Evolutionary conservation across 305 asterid species (phyloP).

Genomic region (Withania somnifera): DNA sequence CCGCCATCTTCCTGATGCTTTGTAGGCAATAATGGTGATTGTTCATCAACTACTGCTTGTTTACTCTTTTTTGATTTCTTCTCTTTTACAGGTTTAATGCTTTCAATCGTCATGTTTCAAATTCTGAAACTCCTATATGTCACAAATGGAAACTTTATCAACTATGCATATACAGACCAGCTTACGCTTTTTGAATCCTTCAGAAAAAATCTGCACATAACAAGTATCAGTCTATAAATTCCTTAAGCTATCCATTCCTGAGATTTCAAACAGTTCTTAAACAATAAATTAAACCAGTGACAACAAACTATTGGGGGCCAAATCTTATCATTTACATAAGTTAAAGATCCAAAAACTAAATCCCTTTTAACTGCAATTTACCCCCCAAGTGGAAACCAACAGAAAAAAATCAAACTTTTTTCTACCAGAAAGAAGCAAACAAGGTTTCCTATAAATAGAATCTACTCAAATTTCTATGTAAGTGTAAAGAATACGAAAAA

Average conservation of each 20-base stretch:
- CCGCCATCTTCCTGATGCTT: slow-evolving; percentile 41
- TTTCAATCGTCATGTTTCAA: slow-evolving; percentile 45
- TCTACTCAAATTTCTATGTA: background rate
- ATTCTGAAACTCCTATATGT: background rate
- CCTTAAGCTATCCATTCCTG: background rate
- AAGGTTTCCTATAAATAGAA: background rate
- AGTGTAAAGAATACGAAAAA: background rate
- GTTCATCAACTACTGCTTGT: slow-evolving; percentile 34
- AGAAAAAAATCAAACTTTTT: background rate
- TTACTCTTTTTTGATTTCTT: slow-evolving; percentile 45
- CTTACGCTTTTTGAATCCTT: background rate
- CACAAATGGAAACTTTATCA: background rate
- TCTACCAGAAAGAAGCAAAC: background rate
- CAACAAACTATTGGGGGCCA: background rate
- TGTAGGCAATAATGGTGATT: slow-evolving; percentile 58
- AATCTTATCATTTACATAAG: background rate
- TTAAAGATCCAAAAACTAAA: background rate
- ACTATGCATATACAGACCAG: background rate
- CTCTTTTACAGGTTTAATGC: slow-evolving; percentile 21
- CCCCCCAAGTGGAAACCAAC: background rate
- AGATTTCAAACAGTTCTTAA: background rate
- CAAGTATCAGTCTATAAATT: background rate
- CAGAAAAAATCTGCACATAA: background rate
- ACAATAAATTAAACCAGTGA: background rate
- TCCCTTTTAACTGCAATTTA: background rate